Evolutionary conservation across 2,329 filamentous ascomycete genomes (phyloP).

Genomic region (Pyrenophora seminiperda): DNA sequence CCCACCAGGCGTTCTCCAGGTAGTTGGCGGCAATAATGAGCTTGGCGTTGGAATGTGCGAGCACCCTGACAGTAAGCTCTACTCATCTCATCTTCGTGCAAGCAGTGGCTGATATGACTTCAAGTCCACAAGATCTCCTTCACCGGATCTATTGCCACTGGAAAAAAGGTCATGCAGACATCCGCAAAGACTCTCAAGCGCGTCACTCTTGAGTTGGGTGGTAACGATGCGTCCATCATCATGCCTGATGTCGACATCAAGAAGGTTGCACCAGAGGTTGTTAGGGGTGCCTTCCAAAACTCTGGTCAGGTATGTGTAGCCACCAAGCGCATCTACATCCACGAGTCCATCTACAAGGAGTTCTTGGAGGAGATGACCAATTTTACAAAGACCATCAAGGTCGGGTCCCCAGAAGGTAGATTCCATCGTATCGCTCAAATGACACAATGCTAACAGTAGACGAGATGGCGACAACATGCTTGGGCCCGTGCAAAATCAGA

Average conservation of each 20-base stretch:
- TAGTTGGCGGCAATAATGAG: conserved; percentile 63
- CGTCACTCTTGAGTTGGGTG: conserved; percentile 65
- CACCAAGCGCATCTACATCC: conserved; percentile 47
- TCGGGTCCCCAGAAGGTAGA: conserved; percentile 40
- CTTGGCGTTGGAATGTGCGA: conserved; percentile 64
- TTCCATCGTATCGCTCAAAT: too few relatives aligned
- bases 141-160: conserved; percentile 65
- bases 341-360: conserved; percentile 47
- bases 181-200: conserved; percentile 64
- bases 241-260: conserved; percentile 63
- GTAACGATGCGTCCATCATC: conserved; percentile 67
- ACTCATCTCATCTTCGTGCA: too few relatives aligned
- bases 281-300: conserved; percentile 61
- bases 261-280: conserved; percentile 56
- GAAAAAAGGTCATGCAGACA: conserved; percentile 65
- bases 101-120: too few relatives aligned
- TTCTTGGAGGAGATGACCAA: conserved; percentile 51
- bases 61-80: conserved; percentile 55
- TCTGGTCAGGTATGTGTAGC: conserved; percentile 57
- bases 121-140: conserved; percentile 65
- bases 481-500: conserved; percentile 67
- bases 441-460: too few relatives aligned
- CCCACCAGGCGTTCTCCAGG: conserved; percentile 67
- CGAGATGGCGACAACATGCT: conserved; percentile 54
- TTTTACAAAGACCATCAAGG: conserved; percentile 52